phyloP scores from a whole-genome alignment of 768 basidiomycete species.

The Xerocomellus dryophilus region DNA sequence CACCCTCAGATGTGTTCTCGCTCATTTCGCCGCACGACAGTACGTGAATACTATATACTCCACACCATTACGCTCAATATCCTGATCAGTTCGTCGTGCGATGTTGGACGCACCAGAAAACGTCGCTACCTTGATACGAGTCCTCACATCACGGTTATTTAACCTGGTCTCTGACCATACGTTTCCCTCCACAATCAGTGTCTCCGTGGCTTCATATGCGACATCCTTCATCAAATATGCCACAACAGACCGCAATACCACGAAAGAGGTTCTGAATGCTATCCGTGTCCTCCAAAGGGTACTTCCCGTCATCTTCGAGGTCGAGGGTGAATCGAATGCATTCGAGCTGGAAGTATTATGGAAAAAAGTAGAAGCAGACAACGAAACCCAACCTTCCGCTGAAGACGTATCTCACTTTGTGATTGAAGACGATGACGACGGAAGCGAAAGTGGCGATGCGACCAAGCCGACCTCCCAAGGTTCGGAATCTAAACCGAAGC shows the following conservation, averaged over 20 bases:
- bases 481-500: slow-evolving; percentile 27
- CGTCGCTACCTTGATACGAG: slow-evolving; percentile 74
- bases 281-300: slow-evolving; percentile 87
- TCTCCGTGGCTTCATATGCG: slow-evolving; percentile 63
- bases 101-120: slow-evolving; percentile 83
- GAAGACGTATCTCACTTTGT: slow-evolving; percentile 66
- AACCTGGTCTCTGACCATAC: slow-evolving; percentile 76
- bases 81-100: slow-evolving; percentile 68
- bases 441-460: slow-evolving; percentile 39
- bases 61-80: slow-evolving; percentile 8
- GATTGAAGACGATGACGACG: slow-evolving; percentile 74
- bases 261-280: slow-evolving; percentile 88
- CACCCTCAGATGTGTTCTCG: slow-evolving; percentile 87
- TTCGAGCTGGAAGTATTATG: slow-evolving; percentile 84
- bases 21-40: slow-evolving; percentile 83
- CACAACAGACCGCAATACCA: slow-evolving; percentile 58
- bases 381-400: slow-evolving; percentile 25
- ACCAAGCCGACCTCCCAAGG: slow-evolving; percentile 15
- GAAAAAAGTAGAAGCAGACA: slow-evolving; percentile 58
- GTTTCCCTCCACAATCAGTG: slow-evolving; percentile 59
- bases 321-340: slow-evolving; percentile 63
- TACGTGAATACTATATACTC: slow-evolving; percentile 37
- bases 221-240: slow-evolving; percentile 66
- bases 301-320: slow-evolving; percentile 85
- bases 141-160: slow-evolving; percentile 66